Evolutionary conservation across 371 early-diverging fungal genomes (phyloP).

Genomic region (Enterospora canceri): DNA sequence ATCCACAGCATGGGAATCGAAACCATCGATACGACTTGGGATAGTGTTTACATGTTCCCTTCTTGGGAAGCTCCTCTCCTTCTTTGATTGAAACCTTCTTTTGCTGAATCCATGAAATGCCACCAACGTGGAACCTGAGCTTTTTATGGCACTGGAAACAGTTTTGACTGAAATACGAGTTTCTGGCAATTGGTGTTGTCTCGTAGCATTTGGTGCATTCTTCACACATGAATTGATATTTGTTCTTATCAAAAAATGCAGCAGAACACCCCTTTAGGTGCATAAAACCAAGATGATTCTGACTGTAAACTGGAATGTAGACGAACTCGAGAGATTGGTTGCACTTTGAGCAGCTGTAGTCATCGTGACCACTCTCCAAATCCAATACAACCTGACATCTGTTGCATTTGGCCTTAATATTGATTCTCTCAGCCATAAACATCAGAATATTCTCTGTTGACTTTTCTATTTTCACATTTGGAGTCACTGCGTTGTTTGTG

Average conservation of each 20-base stretch:
- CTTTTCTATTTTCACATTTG: conserved; percentile 18
- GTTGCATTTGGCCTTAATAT: conserved; percentile 33
- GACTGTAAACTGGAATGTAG: conserved; percentile 20
- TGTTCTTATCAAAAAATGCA: conserved; percentile 18
- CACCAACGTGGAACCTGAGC: conserved; percentile 61
- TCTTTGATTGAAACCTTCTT: conserved; percentile 56
- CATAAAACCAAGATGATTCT: conserved; percentile 31
- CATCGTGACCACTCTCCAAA: neutral
- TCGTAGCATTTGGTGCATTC: conserved; percentile 28
- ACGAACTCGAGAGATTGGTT: conserved; percentile 8
- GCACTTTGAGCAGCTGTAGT: conserved; percentile 19
- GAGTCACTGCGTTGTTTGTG: neutral
- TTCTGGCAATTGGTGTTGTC: conserved; percentile 10
- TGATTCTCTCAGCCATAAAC: conserved; percentile 16
- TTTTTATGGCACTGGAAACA: conserved; percentile 60
- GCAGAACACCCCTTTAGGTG: conserved; percentile 22
- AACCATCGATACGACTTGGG: conserved; percentile 79
- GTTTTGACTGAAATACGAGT: conserved; percentile 5
- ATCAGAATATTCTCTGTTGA: conserved; percentile 20
- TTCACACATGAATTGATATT: conserved; percentile 38
- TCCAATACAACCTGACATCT: conserved; percentile 8
- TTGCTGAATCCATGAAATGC: conserved; percentile 58
- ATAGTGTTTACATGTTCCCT: conserved; percentile 80
- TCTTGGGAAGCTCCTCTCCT: conserved; percentile 45
- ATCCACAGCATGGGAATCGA: conserved; percentile 78